Percentiles rank a stretch among this genome's conserved stretches.
Evolutionary conservation across 176 grass and related monocot species (phyloP).

Genomic region (Ensete glaucum): DNA sequence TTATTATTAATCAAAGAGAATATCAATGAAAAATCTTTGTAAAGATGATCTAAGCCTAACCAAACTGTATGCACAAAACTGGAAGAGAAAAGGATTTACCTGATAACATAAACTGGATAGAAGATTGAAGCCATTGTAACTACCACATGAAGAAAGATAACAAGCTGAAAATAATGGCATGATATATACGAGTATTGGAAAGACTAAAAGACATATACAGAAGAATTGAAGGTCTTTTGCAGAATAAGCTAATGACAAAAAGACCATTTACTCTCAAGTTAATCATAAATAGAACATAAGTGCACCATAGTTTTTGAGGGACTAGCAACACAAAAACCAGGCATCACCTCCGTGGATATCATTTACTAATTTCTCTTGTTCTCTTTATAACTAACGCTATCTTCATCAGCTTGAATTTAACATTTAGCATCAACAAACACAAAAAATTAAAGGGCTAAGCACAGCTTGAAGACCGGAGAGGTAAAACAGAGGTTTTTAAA

Average conservation of each 20-base stretch:
- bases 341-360: neutral
- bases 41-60: neutral
- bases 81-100: constrained; percentile 37
- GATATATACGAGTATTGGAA: neutral
- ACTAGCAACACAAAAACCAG: neutral
- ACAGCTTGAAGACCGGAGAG: no score
- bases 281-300: neutral
- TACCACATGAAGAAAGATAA: constrained; percentile 64
- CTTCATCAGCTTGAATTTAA: neutral
- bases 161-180: constrained; percentile 51
- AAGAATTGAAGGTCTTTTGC: neutral
- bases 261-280: no score
- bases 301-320: neutral
- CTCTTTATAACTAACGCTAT: neutral
- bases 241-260: neutral
- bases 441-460: neutral
- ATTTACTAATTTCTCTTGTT: neutral
- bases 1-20: neutral
- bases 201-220: neutral
- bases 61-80: neutral
- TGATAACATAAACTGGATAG: constrained; percentile 84
- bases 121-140: constrained; percentile 56
- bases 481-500: neutral
- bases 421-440: neutral
- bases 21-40: neutral